phyloP scores from a whole-genome alignment of 2,329 filamentous ascomycete genomes.

The Epichloe sibirici region DNA sequence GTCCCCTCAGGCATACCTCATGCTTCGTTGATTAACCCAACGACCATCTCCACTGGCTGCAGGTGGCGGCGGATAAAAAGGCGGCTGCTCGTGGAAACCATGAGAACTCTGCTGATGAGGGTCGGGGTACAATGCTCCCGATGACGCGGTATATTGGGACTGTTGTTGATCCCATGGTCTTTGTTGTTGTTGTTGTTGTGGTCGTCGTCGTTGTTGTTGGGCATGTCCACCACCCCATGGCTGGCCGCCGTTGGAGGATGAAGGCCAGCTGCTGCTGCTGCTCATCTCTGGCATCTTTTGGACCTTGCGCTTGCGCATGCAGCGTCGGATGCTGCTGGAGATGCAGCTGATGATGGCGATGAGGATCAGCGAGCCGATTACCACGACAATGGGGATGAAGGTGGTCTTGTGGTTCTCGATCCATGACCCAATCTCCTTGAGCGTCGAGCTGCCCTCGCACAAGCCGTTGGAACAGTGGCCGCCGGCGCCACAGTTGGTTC shows the following conservation, averaged over 20 bases:
- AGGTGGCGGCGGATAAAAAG: background rate
- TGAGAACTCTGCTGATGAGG: background rate
- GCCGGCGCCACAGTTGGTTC: constrained; percentile 70
- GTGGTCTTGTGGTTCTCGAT: constrained; percentile 65
- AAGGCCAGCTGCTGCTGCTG: constrained; percentile 11
- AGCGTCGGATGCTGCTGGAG: constrained; percentile 30
- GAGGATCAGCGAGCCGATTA: constrained; percentile 60
- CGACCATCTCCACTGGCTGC: background rate
- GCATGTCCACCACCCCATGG: too few relatives aligned
- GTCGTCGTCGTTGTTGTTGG: too few relatives aligned
- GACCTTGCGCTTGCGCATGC: constrained; percentile 6
- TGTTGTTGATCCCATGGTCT: background rate
- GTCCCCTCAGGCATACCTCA: background rate
- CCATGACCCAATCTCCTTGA: constrained; percentile 62
- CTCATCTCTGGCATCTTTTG: too few relatives aligned
- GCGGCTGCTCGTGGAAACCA: background rate
- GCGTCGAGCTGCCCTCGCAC: constrained; percentile 59
- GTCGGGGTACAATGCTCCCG: background rate
- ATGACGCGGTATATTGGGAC: background rate
- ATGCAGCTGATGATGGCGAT: constrained; percentile 58
- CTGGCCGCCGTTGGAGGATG: background rate
- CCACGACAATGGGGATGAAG: constrained; percentile 63
- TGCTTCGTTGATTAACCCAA: background rate
- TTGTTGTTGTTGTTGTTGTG: too few relatives aligned
- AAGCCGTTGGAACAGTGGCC: constrained; percentile 68